Percentiles rank a stretch among this genome's conserved stretches.
Evolutionary conservation across 176 grass and related monocot genomes (phyloP).

Genomic region (Juncus effusus): DNA sequence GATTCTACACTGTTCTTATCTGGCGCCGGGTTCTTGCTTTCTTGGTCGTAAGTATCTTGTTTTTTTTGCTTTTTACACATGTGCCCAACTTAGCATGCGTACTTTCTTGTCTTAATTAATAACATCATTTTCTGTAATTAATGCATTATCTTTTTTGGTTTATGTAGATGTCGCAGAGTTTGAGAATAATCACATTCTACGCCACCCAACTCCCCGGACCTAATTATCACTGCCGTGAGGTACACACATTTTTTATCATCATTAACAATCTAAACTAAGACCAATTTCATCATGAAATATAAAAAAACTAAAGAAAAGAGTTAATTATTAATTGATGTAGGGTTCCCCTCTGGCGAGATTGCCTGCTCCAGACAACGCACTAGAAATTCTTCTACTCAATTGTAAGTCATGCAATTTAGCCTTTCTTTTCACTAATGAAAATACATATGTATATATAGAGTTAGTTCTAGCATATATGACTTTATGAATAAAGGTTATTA

Average conservation of each 20-base stretch:
- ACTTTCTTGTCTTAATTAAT: constrained; percentile 23
- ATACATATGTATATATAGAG: too few relatives aligned
- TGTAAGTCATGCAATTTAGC: constrained; percentile 42
- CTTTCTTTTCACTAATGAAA: constrained; percentile 25
- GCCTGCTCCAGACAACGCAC: constrained; percentile 62
- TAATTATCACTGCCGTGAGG: constrained; percentile 99
- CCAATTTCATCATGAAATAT: not conserved
- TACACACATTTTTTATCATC: constrained; percentile 19
- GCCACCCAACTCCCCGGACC: constrained; percentile 95
- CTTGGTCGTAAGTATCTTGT: constrained; percentile 72
- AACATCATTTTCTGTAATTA: not conserved
- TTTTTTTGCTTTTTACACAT: constrained; percentile 16
- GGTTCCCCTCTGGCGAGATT: constrained; percentile 77
- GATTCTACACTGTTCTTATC: constrained; percentile 85
- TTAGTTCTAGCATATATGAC: too few relatives aligned
- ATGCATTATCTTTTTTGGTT: not conserved
- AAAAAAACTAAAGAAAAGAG: not conserved
- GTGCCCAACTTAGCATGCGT: not conserved
- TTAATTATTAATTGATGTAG: constrained; percentile 36
- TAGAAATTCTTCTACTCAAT: constrained; percentile 87
- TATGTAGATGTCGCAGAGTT: constrained; percentile 73
- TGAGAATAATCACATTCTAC: constrained; percentile 98
- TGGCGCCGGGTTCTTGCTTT: constrained; percentile 92
- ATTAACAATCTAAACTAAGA: not conserved
- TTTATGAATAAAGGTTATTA: too few relatives aligned